phyloP scores from a whole-genome alignment of 1,139 yeast species.

The Geotrichum phurueaensis region DNA sequence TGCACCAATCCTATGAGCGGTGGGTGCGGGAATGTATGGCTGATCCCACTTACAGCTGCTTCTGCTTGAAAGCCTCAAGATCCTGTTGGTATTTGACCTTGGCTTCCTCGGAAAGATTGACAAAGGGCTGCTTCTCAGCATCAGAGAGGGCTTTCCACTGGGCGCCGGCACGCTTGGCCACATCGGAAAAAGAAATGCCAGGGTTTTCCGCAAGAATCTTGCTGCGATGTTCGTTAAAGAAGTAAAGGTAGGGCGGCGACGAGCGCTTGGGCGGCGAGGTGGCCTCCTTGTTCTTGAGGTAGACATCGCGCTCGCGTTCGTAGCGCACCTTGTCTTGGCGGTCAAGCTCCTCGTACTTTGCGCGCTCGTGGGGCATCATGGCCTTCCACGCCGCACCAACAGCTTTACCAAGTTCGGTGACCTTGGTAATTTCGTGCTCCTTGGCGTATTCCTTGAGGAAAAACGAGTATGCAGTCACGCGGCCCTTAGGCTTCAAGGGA shows the following conservation, averaged over 20 bases:
- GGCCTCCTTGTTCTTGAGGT: constrained; percentile 32
- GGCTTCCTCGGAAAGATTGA: not conserved
- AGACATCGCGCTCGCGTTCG: constrained; percentile 90
- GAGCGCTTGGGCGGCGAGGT: not conserved
- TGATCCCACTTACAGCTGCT: not conserved
- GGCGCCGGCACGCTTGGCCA: not conserved
- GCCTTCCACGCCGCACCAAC: constrained; percentile 97
- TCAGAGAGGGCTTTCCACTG: not conserved
- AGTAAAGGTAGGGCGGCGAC: not conserved
- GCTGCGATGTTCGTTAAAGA: not conserved
- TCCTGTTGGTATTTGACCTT: not conserved
- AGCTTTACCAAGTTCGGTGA: constrained; percentile 51
- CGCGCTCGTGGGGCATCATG: constrained; percentile 68
- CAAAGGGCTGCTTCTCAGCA: constrained; percentile 1
- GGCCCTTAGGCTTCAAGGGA: not conserved
- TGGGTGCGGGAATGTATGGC: too few species aligned
- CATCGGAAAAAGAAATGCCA: not conserved
- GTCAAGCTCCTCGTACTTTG: constrained; percentile 87
- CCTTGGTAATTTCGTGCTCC: constrained; percentile 34
- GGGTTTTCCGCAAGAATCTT: not conserved
- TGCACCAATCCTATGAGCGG: too few species aligned
- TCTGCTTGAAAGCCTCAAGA: not conserved
- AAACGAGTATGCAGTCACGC: not conserved
- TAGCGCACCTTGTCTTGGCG: constrained; percentile 94
- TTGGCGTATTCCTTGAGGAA: not conserved